Conservation (phyloP, 2,329 filamentous ascomycete genomes). For the Coniochaeta sp. region DNA sequence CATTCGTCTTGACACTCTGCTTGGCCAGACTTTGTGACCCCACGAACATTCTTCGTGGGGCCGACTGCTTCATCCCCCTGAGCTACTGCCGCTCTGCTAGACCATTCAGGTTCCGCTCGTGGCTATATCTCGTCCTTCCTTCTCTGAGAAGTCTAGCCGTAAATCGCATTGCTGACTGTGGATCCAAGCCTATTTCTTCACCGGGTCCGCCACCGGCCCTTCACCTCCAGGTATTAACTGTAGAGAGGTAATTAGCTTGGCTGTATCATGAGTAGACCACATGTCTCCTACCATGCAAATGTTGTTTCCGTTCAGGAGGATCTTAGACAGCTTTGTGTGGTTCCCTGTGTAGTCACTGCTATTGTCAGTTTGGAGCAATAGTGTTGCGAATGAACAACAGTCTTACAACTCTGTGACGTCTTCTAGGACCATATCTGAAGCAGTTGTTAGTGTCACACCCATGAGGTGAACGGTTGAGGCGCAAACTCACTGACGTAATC, state of each 20-base stretch:
- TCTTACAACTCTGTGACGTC: constrained; percentile 93
- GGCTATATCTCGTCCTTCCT: neutral
- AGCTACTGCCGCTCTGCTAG: neutral
- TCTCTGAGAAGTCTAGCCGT: neutral
- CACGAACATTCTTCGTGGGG: neutral
- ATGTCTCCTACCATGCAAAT: constrained; percentile 81
- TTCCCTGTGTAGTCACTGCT: constrained; percentile 81
- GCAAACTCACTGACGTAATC: constrained; percentile 94
- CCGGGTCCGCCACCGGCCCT: constrained; percentile 42
- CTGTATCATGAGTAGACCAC: neutral
- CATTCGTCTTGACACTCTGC: neutral
- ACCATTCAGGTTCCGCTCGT: neutral
- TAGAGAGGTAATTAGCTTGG: neutral
- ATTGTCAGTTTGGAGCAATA: constrained; percentile 13
- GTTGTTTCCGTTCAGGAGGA: constrained; percentile 94
- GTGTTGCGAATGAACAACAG: neutral
- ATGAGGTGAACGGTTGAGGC: neutral
- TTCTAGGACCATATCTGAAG: constrained; percentile 90
- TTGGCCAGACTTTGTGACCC: neutral
- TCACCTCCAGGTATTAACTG: constrained; percentile 75
- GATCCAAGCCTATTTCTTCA: constrained; percentile 14
- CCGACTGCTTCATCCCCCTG: neutral
- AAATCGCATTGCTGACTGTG: neutral
- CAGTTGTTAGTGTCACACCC: constrained; percentile 12
- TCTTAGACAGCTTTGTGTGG: constrained; percentile 86